phyloP scores from a whole-genome alignment of 805 yeast genomes.

The Jamesozyma lodderae region DNA sequence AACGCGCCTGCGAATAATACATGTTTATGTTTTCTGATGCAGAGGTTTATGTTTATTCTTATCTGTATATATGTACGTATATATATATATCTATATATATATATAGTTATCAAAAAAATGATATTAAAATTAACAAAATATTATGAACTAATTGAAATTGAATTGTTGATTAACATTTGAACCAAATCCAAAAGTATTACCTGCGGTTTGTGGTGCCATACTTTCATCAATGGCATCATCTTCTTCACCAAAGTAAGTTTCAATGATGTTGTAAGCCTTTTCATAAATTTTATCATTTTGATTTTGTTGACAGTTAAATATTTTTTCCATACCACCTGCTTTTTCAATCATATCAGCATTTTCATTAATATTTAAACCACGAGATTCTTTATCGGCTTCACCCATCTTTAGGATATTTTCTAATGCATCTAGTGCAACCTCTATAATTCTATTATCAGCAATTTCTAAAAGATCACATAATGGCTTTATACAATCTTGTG shows the following conservation, averaged over 20 bases:
- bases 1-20: no score
- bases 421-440: conserved; percentile 90
- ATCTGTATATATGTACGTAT: no score
- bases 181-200: conserved; percentile 85
- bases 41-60: no score
- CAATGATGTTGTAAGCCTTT: conserved; percentile 84
- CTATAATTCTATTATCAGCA: conserved; percentile 86
- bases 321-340: conserved; percentile 97
- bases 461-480: conserved; percentile 83
- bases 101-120: no score
- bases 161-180: conserved; percentile 48
- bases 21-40: no score
- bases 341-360: conserved; percentile 91
- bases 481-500: conserved; percentile 95
- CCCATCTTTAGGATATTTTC: conserved; percentile 93
- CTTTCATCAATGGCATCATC: conserved; percentile 68
- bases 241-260: conserved; percentile 81
- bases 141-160: conserved; percentile 19
- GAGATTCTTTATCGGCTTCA: conserved; percentile 77
- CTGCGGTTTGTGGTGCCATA: conserved; percentile 66
- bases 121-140: no score
- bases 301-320: conserved; percentile 84
- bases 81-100: not conserved
- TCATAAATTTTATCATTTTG: conserved; percentile 87
- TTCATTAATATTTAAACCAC: conserved; percentile 62